phyloP scores from a whole-genome alignment of 1,284 basidiomycete species.

The Fistulinella cinereoalba region DNA sequence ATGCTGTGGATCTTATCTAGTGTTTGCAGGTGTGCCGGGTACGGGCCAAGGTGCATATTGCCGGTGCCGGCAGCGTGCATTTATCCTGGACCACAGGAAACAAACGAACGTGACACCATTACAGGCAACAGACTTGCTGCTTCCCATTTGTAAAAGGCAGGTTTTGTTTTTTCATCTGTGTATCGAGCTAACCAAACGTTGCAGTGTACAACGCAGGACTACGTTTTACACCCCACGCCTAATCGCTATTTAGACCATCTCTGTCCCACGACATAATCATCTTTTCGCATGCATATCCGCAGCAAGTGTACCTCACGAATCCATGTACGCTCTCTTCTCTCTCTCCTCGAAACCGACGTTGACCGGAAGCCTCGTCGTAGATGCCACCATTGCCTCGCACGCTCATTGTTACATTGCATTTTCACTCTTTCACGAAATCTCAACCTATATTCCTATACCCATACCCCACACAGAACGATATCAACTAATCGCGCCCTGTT shows the following conservation, averaged over 20 bases:
- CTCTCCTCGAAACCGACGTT: not conserved
- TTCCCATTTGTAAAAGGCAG: conserved; percentile 28
- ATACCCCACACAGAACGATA: conserved; percentile 25
- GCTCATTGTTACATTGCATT: conserved; percentile 27
- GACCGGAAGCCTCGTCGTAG: conserved; percentile 13
- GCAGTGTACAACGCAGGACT: conserved; percentile 30
- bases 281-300: conserved; percentile 18
- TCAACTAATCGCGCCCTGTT: conserved; percentile 4
- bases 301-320: conserved; percentile 31
- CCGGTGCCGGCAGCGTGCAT: conserved; percentile 70
- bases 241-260: conserved; percentile 24
- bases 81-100: conserved; percentile 71
- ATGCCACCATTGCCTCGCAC: conserved; percentile 31
- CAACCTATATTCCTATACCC: conserved; percentile 26
- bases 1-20: conserved; percentile 2
- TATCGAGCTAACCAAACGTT: conserved; percentile 2
- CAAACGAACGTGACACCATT: conserved; percentile 37
- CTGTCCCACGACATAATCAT: conserved; percentile 29
- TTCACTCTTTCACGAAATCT: conserved; percentile 19
- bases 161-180: not conserved
- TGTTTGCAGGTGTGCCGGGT: conserved; percentile 63
- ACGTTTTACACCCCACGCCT: conserved; percentile 26
- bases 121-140: conserved; percentile 2
- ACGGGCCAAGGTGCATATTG: conserved; percentile 66
- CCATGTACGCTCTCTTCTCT: conserved; percentile 15